Evolutionary conservation across 805 yeast genomes (phyloP), one percentile per base, ranked within the genome.

Genomic region (Hanseniaspora lindneri): DNA sequence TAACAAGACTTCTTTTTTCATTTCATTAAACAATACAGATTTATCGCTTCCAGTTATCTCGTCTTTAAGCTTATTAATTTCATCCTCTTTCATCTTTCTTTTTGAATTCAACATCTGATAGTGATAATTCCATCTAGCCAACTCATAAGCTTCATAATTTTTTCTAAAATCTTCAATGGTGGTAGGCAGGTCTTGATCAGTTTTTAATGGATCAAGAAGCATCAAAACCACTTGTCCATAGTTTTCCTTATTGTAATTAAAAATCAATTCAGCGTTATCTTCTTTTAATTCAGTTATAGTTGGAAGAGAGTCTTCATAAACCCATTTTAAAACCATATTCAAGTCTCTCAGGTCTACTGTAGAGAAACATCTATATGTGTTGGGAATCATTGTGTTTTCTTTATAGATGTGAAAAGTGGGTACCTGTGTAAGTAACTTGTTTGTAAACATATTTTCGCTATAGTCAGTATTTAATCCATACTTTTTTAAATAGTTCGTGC

Each of bases 361-460:
- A 0, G 79, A 77, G 62, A 75, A 77, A 49, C 75, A 77, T 54
- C 75, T 82, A 54, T 62, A 79, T 4, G 79, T 71, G 4, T 66
- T 64, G 0, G 83, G 71, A 28, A 73, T 57, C 49, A 75, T 58
- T 13, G 76, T 66, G 47, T 74, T 72, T 47, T 80, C 80, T 54
- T 75, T 79, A 60, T 79, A 73, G 20, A 80, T 65, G 27, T 77
- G 62, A 17, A 83, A 55, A 14, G 83, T 76, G 2, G 94, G 94
- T 30, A 67, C 67, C 7, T 79, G 69, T 0, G 86, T 70, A 23
- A 77, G 59, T 1, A 80, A 68, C 24, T 75, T 72, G 21, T 81
- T 67, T 60, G 52, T 67, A 69, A 66, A 73, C 60, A 17, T 44
- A 34, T 37, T 44, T 21, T 25, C 25, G 19, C 70, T 72, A 44